Base-by-base conservation (phyloP, 2,329 filamentous ascomycete species). In the Cytospora chrysosperma region DNA sequence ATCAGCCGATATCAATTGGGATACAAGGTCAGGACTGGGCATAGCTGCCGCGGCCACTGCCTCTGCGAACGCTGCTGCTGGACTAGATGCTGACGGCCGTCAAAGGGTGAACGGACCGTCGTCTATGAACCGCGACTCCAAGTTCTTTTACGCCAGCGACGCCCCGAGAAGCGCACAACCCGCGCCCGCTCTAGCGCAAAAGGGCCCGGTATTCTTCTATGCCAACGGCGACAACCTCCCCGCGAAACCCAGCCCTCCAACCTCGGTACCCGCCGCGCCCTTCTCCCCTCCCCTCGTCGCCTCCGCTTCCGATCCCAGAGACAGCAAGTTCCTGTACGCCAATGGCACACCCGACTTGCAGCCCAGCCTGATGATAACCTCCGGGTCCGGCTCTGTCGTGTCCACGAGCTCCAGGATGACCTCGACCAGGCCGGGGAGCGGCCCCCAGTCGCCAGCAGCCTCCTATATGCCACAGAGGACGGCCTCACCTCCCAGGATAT, bases 141-240 rank as follows among this genome's bases (percentile, higher is more conserved):
- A 92, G 78, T 98, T 98, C 82, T 97, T 99, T 75, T 93, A 96
- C 74, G 95, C 93, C 30, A 92, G 88, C 73, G 92, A 97, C 69
- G 90, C 84, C 26, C 69, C 68, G 47, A 88, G 85, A 69, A 76
- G 79, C 26, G 68, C 71, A 58, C 72, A 74, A 63, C 74, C 70
- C 58, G 70, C 77, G 34, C 78, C 77, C 50, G 66, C 66, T 19
- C 56, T 58, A 37, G 61, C 67, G 19, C 71, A 67, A 40, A 79
- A 81, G 37, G 65, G 72, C 13, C 69, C 81, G 13, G 79, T 79
- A n/a, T 86, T 86, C 68, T 82, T 85, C 70, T 85, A 86, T 65
- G 83, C 84, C 65, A 86, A 83, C 69, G 81, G 82, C 52, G 75
- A 75, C 40, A 65, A 73, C 75, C 13, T 67, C 81, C 58, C 76